Evolutionary conservation across 768 basidiomycete species (phyloP).

Genomic region (Lactarius trivialis): DNA sequence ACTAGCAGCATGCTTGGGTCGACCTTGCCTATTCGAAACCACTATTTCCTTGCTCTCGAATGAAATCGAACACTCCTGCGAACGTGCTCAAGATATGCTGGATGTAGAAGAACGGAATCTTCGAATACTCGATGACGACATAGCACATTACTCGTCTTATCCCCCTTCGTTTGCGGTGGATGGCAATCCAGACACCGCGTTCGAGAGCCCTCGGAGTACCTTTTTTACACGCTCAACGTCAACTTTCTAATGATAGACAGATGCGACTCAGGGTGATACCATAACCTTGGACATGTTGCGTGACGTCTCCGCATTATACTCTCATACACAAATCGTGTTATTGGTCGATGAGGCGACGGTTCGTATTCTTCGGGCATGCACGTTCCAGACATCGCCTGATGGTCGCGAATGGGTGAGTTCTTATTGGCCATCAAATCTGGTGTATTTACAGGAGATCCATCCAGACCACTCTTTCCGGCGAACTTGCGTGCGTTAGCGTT

Average conservation of each 20-base stretch:
- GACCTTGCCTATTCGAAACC: conserved; percentile 45
- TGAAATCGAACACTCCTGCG: conserved; percentile 23
- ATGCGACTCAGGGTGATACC: conserved; percentile 33
- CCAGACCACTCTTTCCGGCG: background rate
- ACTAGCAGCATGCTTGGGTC: conserved; percentile 39
- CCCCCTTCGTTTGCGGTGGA: conserved; percentile 54
- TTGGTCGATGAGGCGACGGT: conserved; percentile 34
- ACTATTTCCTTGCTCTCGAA: conserved; percentile 42
- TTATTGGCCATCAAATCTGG: background rate
- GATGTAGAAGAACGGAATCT: conserved; percentile 35
- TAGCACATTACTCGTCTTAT: conserved; percentile 37
- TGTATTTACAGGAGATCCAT: background rate
- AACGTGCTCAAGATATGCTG: conserved; percentile 37
- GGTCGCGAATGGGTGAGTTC: conserved; percentile 31
- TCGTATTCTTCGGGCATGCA: conserved; percentile 28
- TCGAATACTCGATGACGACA: conserved; percentile 31
- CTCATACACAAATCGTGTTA: conserved; percentile 30
- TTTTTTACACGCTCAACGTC: background rate
- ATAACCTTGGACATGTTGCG: conserved; percentile 36
- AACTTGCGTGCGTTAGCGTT: conserved; percentile 3
- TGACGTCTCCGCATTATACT: conserved; percentile 23
- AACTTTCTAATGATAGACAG: conserved; percentile 14
- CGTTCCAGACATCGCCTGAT: conserved; percentile 30
- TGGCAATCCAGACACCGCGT: conserved; percentile 41
- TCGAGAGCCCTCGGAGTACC: conserved; percentile 45